phyloP scores from a whole-genome alignment of 805 yeast species.

The Pichia pseudocactophila region DNA sequence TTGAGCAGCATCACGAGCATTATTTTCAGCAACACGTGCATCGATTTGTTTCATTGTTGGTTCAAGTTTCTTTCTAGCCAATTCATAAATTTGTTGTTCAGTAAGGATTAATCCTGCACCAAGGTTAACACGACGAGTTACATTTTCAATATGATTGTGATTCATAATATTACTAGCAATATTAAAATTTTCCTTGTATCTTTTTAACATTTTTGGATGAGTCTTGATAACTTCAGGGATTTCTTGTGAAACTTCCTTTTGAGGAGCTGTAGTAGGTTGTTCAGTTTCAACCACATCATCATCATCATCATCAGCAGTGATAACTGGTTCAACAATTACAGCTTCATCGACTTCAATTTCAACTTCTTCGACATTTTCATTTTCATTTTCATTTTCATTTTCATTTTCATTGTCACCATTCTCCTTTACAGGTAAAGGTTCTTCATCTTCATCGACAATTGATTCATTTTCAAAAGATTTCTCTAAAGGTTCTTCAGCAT shows the following conservation, averaged over 20 bases:
- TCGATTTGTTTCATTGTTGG: slow-evolving; percentile 45
- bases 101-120: slow-evolving; percentile 49
- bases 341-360: not conserved
- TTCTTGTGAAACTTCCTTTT: slow-evolving; percentile 13
- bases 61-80: slow-evolving; percentile 46
- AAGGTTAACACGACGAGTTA: slow-evolving; percentile 39
- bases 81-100: slow-evolving; percentile 45
- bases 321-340: slow-evolving; percentile 2
- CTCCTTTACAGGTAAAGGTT: slow-evolving; percentile 10
- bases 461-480: slow-evolving; percentile 1
- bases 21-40: slow-evolving; percentile 36
- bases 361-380: not conserved
- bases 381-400: not conserved
- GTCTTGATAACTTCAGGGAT: slow-evolving; percentile 30
- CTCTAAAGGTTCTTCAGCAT: slow-evolving; percentile 2
- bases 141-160: slow-evolving; percentile 36
- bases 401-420: slow-evolving; percentile 13
- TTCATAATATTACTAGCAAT: slow-evolving; percentile 40
- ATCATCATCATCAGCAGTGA: not conserved
- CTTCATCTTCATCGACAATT: slow-evolving; percentile 5
- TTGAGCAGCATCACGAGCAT: slow-evolving; percentile 23
- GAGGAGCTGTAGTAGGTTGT: slow-evolving; percentile 1
- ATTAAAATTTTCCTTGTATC: slow-evolving; percentile 41
- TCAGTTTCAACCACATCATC: not conserved
- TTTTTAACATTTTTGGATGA: slow-evolving; percentile 36